Conservation (phyloP, 2,329 filamentous ascomycete species). For the Cordyceps fumosorosea region DNA sequence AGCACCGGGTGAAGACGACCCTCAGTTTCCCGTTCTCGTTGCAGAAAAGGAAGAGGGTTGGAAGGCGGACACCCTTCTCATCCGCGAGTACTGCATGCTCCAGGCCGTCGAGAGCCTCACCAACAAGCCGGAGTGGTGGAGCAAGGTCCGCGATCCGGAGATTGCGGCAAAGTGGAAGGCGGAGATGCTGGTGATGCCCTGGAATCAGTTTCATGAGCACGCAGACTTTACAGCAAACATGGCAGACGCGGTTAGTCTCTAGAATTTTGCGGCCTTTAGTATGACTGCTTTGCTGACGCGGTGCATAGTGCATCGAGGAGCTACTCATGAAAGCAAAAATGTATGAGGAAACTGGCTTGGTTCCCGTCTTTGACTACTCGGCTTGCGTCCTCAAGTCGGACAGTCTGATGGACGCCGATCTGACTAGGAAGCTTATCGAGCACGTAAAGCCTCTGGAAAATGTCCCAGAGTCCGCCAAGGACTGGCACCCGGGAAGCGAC, state of each 20-base stretch:
- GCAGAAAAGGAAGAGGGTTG: not conserved
- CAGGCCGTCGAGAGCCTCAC: slow-evolving; percentile 27
- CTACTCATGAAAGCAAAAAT: not conserved
- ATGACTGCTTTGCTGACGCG: not conserved
- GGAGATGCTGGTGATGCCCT: slow-evolving; percentile 25
- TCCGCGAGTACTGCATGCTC: slow-evolving; percentile 28
- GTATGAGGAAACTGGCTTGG: not conserved
- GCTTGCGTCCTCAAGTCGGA: slow-evolving; percentile 31
- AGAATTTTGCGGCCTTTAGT: not conserved
- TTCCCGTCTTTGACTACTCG: slow-evolving; percentile 26
- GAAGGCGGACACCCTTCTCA: slow-evolving; percentile 20
- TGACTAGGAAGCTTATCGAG: slow-evolving; percentile 30
- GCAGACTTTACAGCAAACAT: slow-evolving; percentile 25
- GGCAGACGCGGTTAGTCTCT: slow-evolving; percentile 23
- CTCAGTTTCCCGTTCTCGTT: not conserved
- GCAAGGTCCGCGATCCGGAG: slow-evolving; percentile 22
- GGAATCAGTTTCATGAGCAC: slow-evolving; percentile 17
- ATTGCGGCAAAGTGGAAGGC: slow-evolving; percentile 24
- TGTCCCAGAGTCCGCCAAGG: slow-evolving; percentile 41
- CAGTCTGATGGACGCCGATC: slow-evolving; percentile 13
- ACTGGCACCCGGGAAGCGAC: slow-evolving; percentile 56
- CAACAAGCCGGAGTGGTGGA: slow-evolving; percentile 31
- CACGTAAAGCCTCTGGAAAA: slow-evolving; percentile 43
- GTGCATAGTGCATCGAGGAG: slow-evolving; percentile 17
- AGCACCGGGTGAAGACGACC: not conserved